Evolutionary conservation across 805 yeast genomes (phyloP), one percentile per base, ranked within the genome.

Genomic region (Hanseniaspora lachancei): DNA sequence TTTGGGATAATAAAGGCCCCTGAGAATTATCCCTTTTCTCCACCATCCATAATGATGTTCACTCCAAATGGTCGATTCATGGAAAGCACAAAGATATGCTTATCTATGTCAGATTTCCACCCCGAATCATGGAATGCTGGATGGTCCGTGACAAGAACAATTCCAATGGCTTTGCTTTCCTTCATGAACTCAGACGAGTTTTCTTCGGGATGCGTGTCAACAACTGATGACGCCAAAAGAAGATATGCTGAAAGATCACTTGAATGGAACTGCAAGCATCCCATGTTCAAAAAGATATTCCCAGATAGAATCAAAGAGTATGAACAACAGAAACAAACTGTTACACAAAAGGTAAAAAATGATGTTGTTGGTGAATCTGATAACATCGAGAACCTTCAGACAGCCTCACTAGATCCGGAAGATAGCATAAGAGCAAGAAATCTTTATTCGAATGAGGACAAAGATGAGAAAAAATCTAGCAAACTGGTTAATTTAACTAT

Each of bases 71-170:
- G 96, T 4, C 74, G 96, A 51, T 89, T 89, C 66, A 79, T 81
- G 57, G 77, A 88, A 57, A 86, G 86, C 66, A 81, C 88, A 3
- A 73, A 96, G 49, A 74, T 89, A 29, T 89, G 97, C 70, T 72
- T 89, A 49, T 81, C 89, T n/a, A 89, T 89, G 84, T 83, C 95
- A 63, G 97, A 89, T 70, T 89, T 80, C 68, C 97, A 89, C 63
- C 96, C 96, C 3, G 93, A 89, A 67, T 73, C 84, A 1, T 89
- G 97, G 97, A 89, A 89, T 67, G 97, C 97, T 1, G 88, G 95
- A 7, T 89, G 97, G 97, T 81, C 89, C 47, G 96, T 89, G 27
- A 74, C 87, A 36, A 52, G 55, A 52, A 89, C 97, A 0, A 89
- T 89, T 21, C 74, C 89, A 62, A 86, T 82, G 12, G 97, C 97